Conservation (phyloP, 768 basidiomycete genomes). For the Tylopilus balloui region DNA sequence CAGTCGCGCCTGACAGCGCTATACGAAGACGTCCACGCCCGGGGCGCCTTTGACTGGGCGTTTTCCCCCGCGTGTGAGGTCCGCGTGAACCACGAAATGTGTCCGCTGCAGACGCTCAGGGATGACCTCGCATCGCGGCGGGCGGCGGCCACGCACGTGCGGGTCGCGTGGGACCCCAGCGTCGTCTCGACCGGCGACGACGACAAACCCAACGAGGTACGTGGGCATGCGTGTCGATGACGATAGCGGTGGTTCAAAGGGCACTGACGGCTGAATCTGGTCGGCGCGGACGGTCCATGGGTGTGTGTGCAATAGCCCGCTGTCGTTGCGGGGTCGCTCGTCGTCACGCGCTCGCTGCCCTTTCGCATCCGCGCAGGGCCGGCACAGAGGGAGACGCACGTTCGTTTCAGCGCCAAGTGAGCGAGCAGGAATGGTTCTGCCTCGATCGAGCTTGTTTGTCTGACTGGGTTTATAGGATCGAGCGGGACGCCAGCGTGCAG, state of each 20-base stretch:
- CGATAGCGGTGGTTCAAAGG: no score
- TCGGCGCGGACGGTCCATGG: no score
- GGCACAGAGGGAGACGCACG: conserved; percentile 32
- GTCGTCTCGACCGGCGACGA: conserved; percentile 31
- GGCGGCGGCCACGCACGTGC: conserved; percentile 13
- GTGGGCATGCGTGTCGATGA: background rate
- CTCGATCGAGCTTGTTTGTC: background rate
- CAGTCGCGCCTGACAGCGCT: conserved; percentile 27
- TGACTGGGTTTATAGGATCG: conserved; percentile 19
- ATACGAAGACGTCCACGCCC: conserved; percentile 20
- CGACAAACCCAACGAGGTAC: conserved; percentile 18
- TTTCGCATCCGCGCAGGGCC: conserved; percentile 39
- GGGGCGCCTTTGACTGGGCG: conserved; percentile 22
- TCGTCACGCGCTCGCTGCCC: conserved; percentile 37
- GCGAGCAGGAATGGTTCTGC: background rate
- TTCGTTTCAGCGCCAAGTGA: conserved; percentile 41
- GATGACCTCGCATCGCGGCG: conserved; percentile 24
- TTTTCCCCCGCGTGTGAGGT: conserved; percentile 36
- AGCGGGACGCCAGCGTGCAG: conserved; percentile 14
- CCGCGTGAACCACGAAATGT: conserved; percentile 29
- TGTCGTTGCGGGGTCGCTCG: conserved; percentile 38
- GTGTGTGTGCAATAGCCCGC: no score
- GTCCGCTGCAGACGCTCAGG: conserved; percentile 25
- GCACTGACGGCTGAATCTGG: no score
- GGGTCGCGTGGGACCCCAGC: conserved; percentile 34